phyloP scores from a whole-genome alignment of 2,329 filamentous ascomycete genomes.

The Stromatinia cepivora region DNA sequence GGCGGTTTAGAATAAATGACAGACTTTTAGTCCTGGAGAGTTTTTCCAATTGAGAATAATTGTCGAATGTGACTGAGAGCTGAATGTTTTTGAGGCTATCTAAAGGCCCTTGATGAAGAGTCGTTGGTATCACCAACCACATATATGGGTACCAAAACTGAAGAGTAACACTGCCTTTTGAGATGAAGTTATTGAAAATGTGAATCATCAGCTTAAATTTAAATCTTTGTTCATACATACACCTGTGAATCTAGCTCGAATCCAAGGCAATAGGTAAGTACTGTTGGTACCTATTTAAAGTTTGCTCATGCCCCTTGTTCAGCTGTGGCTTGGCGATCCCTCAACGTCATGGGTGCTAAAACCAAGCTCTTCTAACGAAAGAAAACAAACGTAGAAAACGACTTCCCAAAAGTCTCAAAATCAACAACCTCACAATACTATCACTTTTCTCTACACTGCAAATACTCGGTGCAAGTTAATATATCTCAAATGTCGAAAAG shows the following conservation, averaged over 20 bases:
- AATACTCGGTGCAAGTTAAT: not conserved
- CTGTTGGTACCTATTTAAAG: not conserved
- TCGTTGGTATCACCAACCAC: not conserved
- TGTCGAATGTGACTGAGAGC: not conserved
- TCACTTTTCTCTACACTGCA: not conserved
- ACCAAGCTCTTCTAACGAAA: constrained; percentile 23
- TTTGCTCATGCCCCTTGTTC: constrained; percentile 15
- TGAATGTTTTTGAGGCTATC: not conserved
- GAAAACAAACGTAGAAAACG: constrained; percentile 15
- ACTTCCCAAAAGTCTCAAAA: constrained; percentile 9
- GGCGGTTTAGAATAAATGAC: constrained; percentile 22
- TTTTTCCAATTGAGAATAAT: not conserved
- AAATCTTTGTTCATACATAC: not conserved
- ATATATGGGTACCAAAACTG: not conserved
- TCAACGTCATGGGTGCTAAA: constrained; percentile 23
- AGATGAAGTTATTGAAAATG: not conserved
- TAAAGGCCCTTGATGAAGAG: not conserved
- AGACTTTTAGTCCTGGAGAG: not conserved
- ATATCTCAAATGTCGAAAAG: constrained; percentile 60
- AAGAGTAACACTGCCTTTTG: not conserved
- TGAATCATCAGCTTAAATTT: not conserved
- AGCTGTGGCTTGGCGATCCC: constrained; percentile 18
- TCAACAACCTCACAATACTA: not conserved
- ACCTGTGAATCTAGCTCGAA: not conserved
- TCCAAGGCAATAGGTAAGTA: constrained; percentile 12